Base-by-base conservation (phyloP, 352 stramenopile genomes). In the Globisporangium okanoganense region DNA sequence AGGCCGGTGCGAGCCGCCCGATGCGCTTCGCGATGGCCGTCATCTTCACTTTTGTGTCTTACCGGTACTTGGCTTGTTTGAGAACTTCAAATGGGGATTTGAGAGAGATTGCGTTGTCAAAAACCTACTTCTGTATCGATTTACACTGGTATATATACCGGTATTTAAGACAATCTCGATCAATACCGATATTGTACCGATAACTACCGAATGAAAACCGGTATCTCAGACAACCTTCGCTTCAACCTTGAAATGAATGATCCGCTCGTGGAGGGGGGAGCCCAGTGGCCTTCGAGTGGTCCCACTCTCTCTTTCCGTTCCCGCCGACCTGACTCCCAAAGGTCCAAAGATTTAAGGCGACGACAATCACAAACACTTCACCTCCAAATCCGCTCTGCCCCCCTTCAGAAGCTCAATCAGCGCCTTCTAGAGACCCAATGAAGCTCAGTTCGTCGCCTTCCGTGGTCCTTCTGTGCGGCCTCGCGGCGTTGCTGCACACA, bases 1-100 rank as follows among this genome's bases (percentile, higher is more conserved):
- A 90, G n/a, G 75, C 53, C 48, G 85, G 81, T 61, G 80, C 64
- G 8, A 94, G 65, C 18, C 75, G 75, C 31, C 82, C 80, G 27
- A 92, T 43, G 41, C 56, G 61, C 54, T 59, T 65, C 40, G 29
- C 58, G 16, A 33, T 41, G 12, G 20, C 27, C 16, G 35, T 18
- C 59, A 59, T 65, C 4, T 2, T 56, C 5, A 8, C 10, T 9
- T 13, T n/a, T 36, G 13, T 49, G 36, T 50, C n/a, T n/a, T n/a
- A n/a, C n/a, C n/a, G n/a, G n/a, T n/a, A n/a, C 14, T n/a, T 40
- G 36, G 9, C 22, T 36, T 25, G 33, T 49, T 44, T 44, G 16
- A 44, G 16, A 36, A 58, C 53, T 58, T 58, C 24, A 27, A 43
- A 43, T 20, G 38, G 31, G 6, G 31, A 9, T 36, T 5, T 9